These are phyloP conservation scores for Colletotrichum theobromicola DNA, from an alignment of 2,329 filamentous ascomycete species.

Conservation along the genomic window DNA sequence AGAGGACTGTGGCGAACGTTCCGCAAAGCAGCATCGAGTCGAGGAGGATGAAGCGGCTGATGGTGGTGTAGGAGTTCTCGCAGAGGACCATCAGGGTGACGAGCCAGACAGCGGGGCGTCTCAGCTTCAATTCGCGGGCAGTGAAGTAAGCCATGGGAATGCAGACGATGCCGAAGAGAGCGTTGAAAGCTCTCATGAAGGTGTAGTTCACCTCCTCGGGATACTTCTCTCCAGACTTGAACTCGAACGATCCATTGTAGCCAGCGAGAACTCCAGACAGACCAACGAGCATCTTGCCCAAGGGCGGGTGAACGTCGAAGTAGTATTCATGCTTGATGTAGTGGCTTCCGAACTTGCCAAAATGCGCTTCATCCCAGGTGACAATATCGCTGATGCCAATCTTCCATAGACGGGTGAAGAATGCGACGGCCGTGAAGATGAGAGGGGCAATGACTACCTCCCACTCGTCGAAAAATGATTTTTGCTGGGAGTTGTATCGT, in stretches of 20 bases:
- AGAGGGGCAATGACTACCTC: slow-evolving; percentile 66
- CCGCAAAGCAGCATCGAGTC: slow-evolving; percentile 99
- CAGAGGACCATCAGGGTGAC: slow-evolving; percentile 96
- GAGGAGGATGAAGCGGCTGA: slow-evolving; percentile 96
- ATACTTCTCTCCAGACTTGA: slow-evolving; percentile 97
- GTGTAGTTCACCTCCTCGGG: slow-evolving; percentile 94
- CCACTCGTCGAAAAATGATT: slow-evolving; percentile 67
- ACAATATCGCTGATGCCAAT: slow-evolving; percentile 72
- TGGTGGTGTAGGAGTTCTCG: slow-evolving; percentile 99
- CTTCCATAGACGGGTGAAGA: slow-evolving; percentile 73
- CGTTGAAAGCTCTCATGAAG: slow-evolving; percentile 98
- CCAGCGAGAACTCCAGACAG: slow-evolving; percentile 94
- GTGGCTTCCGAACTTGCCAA: slow-evolving; percentile 98
- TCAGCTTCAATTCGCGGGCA: slow-evolving; percentile 87
- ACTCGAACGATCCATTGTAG: slow-evolving; percentile 99
- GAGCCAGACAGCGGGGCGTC: slow-evolving; percentile 88
- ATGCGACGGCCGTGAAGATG: slow-evolving; percentile 64
- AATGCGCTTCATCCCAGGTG: slow-evolving; percentile 74
- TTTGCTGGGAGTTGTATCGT: slow-evolving; percentile 40
- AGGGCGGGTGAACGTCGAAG: slow-evolving; percentile 87
- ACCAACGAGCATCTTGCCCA: slow-evolving; percentile 98
- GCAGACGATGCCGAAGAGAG: slow-evolving; percentile 89
- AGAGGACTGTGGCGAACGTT: slow-evolving; percentile 96
- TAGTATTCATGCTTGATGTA: slow-evolving; percentile 99
- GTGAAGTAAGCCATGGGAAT: slow-evolving; percentile 96